Conservation (phyloP, 768 basidiomycete genomes). For the Rhizopogon sp. region DNA sequence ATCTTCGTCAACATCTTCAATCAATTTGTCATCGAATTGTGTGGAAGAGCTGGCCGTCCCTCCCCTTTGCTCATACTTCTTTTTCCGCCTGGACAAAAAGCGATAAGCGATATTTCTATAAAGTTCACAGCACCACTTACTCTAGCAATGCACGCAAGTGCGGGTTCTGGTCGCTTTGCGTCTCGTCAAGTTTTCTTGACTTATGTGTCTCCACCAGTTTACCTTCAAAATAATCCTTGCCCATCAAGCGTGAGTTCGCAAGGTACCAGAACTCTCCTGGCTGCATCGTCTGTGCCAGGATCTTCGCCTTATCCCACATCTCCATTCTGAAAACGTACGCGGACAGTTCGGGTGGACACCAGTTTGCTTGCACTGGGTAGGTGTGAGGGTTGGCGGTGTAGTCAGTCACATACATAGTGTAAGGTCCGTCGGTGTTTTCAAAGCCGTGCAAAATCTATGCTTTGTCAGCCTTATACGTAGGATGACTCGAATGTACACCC, state of each 20-base stretch:
- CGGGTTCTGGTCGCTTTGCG: conserved; percentile 28
- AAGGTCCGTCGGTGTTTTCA: conserved; percentile 31
- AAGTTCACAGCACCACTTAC: conserved; percentile 30
- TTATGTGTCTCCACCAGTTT: conserved; percentile 44
- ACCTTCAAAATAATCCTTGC: conserved; percentile 41
- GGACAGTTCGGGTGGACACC: conserved; percentile 43
- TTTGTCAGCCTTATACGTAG: background rate
- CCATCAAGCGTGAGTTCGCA: conserved; percentile 44
- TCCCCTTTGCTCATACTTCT: conserved; percentile 26
- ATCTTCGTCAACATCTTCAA: conserved; percentile 41
- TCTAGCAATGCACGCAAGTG: conserved; percentile 45
- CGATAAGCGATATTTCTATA: conserved; percentile 4
- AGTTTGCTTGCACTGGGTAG: conserved; percentile 30
- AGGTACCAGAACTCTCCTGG: conserved; percentile 49
- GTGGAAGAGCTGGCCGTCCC: conserved; percentile 20
- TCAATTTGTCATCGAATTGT: conserved; percentile 38
- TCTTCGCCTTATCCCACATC: conserved; percentile 52
- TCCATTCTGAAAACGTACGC: conserved; percentile 47
- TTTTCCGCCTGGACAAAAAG: conserved; percentile 41
- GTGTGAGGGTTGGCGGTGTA: conserved; percentile 44
- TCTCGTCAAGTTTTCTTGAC: conserved; percentile 37
- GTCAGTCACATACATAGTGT: conserved; percentile 60
- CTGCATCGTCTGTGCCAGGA: conserved; percentile 37
- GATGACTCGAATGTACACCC: conserved; percentile 6
- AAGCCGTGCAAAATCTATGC: conserved; percentile 46